phyloP scores from a whole-genome alignment of 1,139 yeast species.

The Hyphopichia wangnamkhiaoensis region DNA sequence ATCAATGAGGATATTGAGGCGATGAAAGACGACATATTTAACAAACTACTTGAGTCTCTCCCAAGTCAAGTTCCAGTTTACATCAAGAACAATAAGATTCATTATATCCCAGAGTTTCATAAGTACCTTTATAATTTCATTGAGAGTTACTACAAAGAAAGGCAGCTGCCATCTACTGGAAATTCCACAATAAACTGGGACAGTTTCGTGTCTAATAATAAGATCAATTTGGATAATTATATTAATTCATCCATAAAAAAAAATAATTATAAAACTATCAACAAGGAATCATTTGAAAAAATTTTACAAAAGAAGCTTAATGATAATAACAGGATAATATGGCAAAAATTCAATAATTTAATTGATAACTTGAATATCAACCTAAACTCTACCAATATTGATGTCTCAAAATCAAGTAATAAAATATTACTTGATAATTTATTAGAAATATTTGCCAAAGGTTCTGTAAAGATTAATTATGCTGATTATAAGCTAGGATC shows the following conservation, averaged over 20 bases:
- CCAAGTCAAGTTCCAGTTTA: constrained; percentile 38
- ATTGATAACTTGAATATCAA: constrained; percentile 24
- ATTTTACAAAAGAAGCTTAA: constrained; percentile 21
- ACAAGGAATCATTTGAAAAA: constrained; percentile 22
- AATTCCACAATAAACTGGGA: constrained; percentile 19
- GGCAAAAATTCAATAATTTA: constrained; percentile 27
- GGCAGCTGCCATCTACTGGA: constrained; percentile 2
- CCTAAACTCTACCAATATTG: constrained; percentile 3
- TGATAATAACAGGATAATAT: constrained; percentile 25
- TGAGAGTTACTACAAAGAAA: constrained; percentile 26
- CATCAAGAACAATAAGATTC: constrained; percentile 35
- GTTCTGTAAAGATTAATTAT: constrained; percentile 40
- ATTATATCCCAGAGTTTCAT: constrained; percentile 42
- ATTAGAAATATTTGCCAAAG: constrained; percentile 36
- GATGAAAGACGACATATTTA: constrained; percentile 21
- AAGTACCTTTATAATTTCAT: constrained; percentile 36
- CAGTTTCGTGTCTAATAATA: constrained; percentile 21
- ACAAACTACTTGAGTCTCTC: constrained; percentile 21
- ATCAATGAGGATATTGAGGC: constrained; percentile 20
- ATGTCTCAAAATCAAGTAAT: constrained; percentile 14
- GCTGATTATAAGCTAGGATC: constrained; percentile 45
- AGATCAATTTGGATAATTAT: constrained; percentile 18
- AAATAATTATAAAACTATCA: constrained; percentile 14
- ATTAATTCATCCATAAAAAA: constrained; percentile 12
- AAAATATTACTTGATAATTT: constrained; percentile 24